phyloP scores from a whole-genome alignment of 345 rosid genomes.

The Balakata baccata region DNA sequence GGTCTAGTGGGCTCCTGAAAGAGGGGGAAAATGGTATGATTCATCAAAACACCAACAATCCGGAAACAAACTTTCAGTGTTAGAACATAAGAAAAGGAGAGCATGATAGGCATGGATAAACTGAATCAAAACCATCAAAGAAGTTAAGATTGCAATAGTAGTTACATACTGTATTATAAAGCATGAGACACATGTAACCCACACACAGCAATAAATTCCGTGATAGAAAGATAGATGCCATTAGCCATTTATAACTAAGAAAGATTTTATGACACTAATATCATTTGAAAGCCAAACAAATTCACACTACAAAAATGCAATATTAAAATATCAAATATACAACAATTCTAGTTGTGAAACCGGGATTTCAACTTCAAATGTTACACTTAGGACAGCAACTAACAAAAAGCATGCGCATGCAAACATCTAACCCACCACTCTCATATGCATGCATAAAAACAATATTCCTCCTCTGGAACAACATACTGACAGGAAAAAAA shows the following conservation, averaged over 20 bases:
- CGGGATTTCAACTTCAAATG: not conserved
- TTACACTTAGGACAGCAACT: not conserved
- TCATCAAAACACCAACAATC: not conserved
- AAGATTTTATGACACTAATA: not conserved
- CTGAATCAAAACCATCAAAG: not conserved
- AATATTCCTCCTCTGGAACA: not conserved
- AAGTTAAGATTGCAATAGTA: not conserved
- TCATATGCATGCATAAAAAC: not conserved
- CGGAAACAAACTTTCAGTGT: not conserved
- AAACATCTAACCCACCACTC: not conserved
- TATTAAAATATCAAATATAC: not conserved
- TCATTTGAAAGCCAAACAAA: not conserved
- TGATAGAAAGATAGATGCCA: not conserved
- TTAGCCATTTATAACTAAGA: not conserved
- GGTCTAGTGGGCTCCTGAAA: conserved; percentile 86
- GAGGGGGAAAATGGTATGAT: conserved; percentile 15
- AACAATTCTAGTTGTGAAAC: not conserved
- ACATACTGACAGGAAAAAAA: not conserved
- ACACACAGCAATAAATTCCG: not conserved
- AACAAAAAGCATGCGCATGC: not conserved
- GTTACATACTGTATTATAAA: not conserved
- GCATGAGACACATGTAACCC: not conserved
- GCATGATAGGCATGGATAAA: not conserved
- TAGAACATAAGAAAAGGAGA: conserved; percentile 9
- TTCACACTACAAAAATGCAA: not conserved